Evolutionary conservation across 768 basidiomycete species (phyloP).

Genomic region (Pleurotus sapidus): DNA sequence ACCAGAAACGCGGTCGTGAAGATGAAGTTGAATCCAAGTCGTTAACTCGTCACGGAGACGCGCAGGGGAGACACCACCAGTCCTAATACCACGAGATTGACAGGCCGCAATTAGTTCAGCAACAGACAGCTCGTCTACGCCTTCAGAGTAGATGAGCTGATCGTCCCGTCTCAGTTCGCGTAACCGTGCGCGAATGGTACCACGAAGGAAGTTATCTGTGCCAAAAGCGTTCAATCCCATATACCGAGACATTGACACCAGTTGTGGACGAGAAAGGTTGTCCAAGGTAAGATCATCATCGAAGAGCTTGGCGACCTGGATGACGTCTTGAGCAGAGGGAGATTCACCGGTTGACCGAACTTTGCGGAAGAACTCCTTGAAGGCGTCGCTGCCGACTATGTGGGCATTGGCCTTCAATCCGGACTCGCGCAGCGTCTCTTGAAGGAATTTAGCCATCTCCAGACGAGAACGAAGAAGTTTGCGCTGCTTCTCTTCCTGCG

Average conservation of each 20-base stretch:
- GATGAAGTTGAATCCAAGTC: conserved; percentile 91
- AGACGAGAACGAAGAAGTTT: conserved; percentile 92
- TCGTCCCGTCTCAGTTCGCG: conserved; percentile 87
- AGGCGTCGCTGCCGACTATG: conserved; percentile 91
- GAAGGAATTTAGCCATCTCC: conserved; percentile 99
- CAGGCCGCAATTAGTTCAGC: conserved; percentile 91
- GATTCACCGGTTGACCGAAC: conserved; percentile 94
- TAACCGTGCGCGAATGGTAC: conserved; percentile 82
- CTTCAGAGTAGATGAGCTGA: conserved; percentile 87
- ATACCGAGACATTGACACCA: conserved; percentile 96
- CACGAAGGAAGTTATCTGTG: conserved; percentile 96
- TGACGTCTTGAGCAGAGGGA: conserved; percentile 83
- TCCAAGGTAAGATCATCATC: conserved; percentile 97
- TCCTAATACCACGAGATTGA: conserved; percentile 91
- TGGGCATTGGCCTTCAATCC: conserved; percentile 90
- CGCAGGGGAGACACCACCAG: conserved; percentile 82
- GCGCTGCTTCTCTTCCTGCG: conserved; percentile 95
- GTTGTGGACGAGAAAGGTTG: conserved; percentile 96
- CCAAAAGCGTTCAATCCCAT: conserved; percentile 99
- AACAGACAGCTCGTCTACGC: conserved; percentile 86
- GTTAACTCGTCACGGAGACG: conserved; percentile 85
- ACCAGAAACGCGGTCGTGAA: conserved; percentile 89
- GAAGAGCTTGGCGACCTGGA: conserved; percentile 95
- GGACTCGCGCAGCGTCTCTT: conserved; percentile 94
- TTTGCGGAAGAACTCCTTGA: conserved; percentile 99